These are phyloP conservation scores for Trichoderma guizhouense DNA, from an alignment of 2,329 filamentous ascomycete genomes.

Conservation along the genomic window DNA sequence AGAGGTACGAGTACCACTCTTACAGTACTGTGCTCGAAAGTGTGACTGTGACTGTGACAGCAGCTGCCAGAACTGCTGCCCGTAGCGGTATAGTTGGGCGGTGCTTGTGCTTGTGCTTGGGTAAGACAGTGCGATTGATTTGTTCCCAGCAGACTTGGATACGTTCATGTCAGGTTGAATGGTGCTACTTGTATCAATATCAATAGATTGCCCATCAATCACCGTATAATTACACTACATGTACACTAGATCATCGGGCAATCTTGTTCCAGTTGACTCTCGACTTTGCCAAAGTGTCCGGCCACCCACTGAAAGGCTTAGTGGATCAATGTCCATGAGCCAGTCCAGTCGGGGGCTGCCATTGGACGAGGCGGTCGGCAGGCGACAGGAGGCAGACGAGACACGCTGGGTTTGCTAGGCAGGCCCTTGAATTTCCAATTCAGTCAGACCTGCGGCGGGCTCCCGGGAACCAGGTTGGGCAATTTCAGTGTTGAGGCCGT, in stretches of 20 bases:
- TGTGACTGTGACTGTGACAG: not conserved
- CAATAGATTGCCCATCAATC: not conserved
- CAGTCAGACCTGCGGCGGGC: not conserved
- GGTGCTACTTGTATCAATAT: not conserved
- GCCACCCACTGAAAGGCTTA: not conserved
- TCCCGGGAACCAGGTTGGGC: not conserved
- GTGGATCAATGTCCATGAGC: not conserved
- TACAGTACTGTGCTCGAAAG: not conserved
- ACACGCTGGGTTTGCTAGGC: slow-evolving; percentile 13
- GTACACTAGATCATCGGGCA: not conserved
- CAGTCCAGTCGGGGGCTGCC: not conserved
- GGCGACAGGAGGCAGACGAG: slow-evolving; percentile 15
- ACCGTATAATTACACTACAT: not conserved
- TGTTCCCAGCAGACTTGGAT: not conserved
- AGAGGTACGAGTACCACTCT: not conserved
- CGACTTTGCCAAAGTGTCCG: not conserved
- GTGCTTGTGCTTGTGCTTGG: not conserved
- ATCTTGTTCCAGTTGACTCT: not conserved
- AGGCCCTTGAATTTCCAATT: slow-evolving; percentile 15
- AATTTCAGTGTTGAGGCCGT: not conserved
- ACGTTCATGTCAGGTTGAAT: not conserved
- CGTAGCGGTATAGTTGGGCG: not conserved
- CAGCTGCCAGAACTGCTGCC: not conserved
- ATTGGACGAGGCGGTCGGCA: not conserved
- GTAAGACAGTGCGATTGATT: not conserved